phyloP scores from a whole-genome alignment of 1,139 yeast species.

The Hemisphaericaspora subhashii region DNA sequence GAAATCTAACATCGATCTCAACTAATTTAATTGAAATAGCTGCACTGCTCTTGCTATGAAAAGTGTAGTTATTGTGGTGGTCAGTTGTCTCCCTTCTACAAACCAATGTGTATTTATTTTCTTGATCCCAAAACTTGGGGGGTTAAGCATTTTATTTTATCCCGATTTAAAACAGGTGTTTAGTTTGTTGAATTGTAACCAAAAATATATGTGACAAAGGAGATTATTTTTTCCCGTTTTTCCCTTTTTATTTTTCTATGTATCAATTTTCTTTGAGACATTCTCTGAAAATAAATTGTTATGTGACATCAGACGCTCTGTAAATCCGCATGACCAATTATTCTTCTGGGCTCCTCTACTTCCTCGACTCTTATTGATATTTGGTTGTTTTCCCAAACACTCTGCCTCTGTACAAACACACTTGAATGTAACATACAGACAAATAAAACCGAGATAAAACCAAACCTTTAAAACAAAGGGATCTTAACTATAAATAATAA shows the following conservation, averaged over 20 bases:
- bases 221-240: neutral
- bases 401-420: no score
- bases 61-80: neutral
- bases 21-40: no score
- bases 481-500: neutral
- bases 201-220: neutral
- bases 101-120: neutral
- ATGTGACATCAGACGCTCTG: neutral
- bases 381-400: no score
- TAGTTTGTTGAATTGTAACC: neutral
- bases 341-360: no score
- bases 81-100: neutral
- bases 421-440: no score
- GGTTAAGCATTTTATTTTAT: neutral
- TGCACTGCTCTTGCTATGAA: no score
- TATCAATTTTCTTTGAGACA: neutral
- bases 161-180: slow-evolving; percentile 2
- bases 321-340: no score
- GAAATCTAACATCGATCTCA: no score
- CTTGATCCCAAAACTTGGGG: neutral
- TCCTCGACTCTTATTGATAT: no score
- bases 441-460: no score
- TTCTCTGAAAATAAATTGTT: neutral
- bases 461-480: slow-evolving; percentile 1
- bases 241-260: neutral